These are phyloP conservation scores for Collybia sordida DNA, from an alignment of 768 basidiomycete genomes.

Conservation along the genomic window DNA sequence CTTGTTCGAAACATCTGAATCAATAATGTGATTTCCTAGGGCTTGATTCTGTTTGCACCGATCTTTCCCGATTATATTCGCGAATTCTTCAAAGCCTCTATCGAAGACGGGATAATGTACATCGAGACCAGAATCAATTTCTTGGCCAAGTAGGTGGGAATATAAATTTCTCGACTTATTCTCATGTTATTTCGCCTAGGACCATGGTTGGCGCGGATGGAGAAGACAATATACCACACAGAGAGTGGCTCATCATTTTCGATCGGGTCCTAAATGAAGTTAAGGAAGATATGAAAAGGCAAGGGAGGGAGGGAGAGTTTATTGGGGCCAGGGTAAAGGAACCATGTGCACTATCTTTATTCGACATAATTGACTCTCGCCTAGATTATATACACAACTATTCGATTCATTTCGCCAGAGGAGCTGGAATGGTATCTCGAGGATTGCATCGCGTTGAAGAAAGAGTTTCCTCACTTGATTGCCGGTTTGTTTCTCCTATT, in stretches of 20 bases:
- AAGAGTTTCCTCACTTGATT: slow-evolving; percentile 72
- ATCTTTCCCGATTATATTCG: slow-evolving; percentile 61
- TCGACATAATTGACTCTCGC: not conserved
- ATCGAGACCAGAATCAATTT: slow-evolving; percentile 72
- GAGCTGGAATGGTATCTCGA: slow-evolving; percentile 67
- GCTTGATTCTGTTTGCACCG: slow-evolving; percentile 50
- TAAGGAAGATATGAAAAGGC: slow-evolving; percentile 45
- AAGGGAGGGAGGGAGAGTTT: slow-evolving; percentile 61
- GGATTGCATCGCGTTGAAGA: slow-evolving; percentile 72
- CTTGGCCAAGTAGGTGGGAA: slow-evolving; percentile 30
- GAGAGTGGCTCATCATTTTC: slow-evolving; percentile 57
- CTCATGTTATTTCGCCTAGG: slow-evolving; percentile 28
- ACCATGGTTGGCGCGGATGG: slow-evolving; percentile 60
- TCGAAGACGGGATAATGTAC: slow-evolving; percentile 74
- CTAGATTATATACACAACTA: slow-evolving; percentile 71
- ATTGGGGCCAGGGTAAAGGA: slow-evolving; percentile 58
- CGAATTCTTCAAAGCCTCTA: slow-evolving; percentile 58
- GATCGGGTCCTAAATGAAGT: slow-evolving; percentile 52
- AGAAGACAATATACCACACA: slow-evolving; percentile 54
- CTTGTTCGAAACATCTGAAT: too few species aligned
- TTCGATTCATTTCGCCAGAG: slow-evolving; percentile 53
- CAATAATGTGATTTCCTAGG: slow-evolving; percentile 22
- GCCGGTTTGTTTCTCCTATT: slow-evolving; percentile 44
- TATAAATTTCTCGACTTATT: not conserved
- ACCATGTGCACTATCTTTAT: too few species aligned